A percentile compares a stretch with the other conserved stretches of the same genome.
These are phyloP conservation scores for Fusarium xyrophilum DNA, from an alignment of 2,329 filamentous ascomycete genomes.

Conservation along the genomic window DNA sequence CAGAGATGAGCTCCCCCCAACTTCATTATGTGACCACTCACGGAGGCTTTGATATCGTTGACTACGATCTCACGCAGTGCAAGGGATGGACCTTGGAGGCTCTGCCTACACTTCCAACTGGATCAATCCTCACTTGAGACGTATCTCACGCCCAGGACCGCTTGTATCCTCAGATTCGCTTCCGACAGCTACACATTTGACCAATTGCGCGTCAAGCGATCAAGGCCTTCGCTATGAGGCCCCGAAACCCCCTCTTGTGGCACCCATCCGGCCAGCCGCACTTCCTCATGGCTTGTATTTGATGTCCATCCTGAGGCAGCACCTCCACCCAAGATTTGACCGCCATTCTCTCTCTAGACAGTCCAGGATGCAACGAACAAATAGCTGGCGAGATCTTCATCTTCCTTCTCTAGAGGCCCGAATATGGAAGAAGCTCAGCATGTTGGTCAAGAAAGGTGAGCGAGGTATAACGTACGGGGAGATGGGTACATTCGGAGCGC, in stretches of 20 bases:
- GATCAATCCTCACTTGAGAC: background rate
- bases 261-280: no score
- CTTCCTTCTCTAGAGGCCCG: background rate
- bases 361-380: background rate
- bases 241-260: background rate
- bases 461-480: accelerated
- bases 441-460: no score
- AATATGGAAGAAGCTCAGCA: background rate
- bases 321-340: background rate
- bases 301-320: background rate
- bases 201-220: no score
- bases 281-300: no score
- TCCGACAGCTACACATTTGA: no score
- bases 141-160: background rate
- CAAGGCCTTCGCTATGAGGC: background rate
- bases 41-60: background rate
- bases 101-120: background rate
- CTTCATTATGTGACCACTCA: background rate
- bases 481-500: background rate
- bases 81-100: background rate
- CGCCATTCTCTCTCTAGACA: background rate
- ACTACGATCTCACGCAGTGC: background rate
- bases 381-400: accelerated
- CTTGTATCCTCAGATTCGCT: background rate
- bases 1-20: background rate